Conservation (phyloP, 257 asterid genomes). For the Ophiorrhiza pumila region DNA sequence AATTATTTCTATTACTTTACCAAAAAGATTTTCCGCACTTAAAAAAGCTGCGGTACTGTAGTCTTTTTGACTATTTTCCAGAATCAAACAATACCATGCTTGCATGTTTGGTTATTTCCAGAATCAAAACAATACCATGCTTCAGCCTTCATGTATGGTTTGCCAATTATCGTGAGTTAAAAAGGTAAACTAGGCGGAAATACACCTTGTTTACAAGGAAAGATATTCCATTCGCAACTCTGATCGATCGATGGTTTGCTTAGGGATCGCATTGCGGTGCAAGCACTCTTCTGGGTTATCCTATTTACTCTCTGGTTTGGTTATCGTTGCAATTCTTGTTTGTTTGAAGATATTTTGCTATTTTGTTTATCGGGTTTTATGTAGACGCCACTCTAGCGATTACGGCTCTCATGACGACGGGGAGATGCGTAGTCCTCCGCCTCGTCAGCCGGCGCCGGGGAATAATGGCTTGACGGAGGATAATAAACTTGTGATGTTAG, state of each 20-base stretch:
- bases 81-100: conserved; percentile 16
- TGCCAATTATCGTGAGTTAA: not conserved
- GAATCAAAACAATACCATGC: too few species aligned
- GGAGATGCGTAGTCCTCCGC: conserved; percentile 17
- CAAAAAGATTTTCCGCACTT: conserved; percentile 8
- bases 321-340: conserved; percentile 35
- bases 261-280: conserved; percentile 53
- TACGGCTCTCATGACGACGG: conserved; percentile 4
- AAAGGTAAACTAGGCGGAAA: too few species aligned
- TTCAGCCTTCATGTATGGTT: not conserved
- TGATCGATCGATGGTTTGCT: conserved; percentile 36
- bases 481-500: conserved; percentile 3
- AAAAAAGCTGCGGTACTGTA: not conserved
- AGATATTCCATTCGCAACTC: not conserved
- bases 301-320: conserved; percentile 35
- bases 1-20: not conserved
- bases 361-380: conserved; percentile 21
- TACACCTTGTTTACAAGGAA: not conserved
- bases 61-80: too few species aligned
- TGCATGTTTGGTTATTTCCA: too few species aligned
- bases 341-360: conserved; percentile 36
- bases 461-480: conserved; percentile 2
- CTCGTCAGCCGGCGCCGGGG: conserved; percentile 2
- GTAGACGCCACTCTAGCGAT: conserved; percentile 5
- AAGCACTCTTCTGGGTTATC: conserved; percentile 38